These are phyloP conservation scores for Mycena latifolia DNA, from an alignment of 768 basidiomycete genomes.

Conservation along the genomic window DNA sequence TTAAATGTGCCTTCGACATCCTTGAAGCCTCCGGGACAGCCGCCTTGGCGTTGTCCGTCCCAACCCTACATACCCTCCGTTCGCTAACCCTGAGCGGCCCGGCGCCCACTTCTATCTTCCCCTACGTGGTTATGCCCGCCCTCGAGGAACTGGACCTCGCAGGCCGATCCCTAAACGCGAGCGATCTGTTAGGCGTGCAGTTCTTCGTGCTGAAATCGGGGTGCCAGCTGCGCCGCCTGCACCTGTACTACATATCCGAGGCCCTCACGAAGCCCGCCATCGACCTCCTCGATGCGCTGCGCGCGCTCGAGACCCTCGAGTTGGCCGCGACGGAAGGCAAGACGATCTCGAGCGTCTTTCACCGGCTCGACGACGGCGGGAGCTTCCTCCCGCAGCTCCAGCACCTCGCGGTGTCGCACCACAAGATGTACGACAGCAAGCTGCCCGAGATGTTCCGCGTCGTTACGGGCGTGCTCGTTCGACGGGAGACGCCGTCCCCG, in stretches of 20 bases:
- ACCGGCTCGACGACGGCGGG: background rate
- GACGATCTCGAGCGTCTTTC: conserved; percentile 3
- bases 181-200: background rate
- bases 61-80: background rate
- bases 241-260: conserved; percentile 12
- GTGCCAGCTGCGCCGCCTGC: conserved; percentile 16
- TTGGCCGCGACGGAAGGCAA: conserved; percentile 17
- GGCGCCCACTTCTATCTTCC: background rate
- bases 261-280: background rate
- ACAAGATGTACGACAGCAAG: conserved; percentile 6
- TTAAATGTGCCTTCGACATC: conserved; percentile 2
- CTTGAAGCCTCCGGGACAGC: background rate
- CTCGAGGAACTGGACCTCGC: conserved; percentile 14
- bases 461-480: background rate
- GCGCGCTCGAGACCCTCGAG: conserved; percentile 5
- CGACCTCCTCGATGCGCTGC: conserved; percentile 12
- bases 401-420: conserved; percentile 8
- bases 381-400: conserved; percentile 14
- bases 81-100: conserved; percentile 2
- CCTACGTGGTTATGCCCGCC: background rate
- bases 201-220: background rate
- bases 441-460: conserved; percentile 6
- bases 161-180: background rate
- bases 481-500: background rate
- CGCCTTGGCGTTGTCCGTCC: background rate